Conservation (phyloP, 2,329 filamentous ascomycete species). For the Botrytis pseudocinerea region DNA sequence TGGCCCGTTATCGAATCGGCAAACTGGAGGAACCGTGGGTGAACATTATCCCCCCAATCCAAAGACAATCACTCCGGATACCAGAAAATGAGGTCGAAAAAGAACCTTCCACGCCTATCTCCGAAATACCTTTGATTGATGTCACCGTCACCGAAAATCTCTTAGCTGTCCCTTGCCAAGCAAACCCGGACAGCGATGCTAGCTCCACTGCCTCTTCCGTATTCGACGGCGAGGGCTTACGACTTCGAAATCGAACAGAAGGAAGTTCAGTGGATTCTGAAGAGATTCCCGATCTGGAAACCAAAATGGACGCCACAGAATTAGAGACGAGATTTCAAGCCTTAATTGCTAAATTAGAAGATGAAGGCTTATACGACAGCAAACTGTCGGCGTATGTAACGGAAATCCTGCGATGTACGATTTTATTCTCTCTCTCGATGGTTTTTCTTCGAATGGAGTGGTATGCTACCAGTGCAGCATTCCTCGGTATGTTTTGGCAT, state of each 20-base stretch:
- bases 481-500: slow-evolving; percentile 86
- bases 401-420: slow-evolving; percentile 70
- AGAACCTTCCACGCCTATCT: slow-evolving; percentile 8
- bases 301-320: slow-evolving; percentile 5
- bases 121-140: slow-evolving; percentile 7
- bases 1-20: slow-evolving; percentile 81
- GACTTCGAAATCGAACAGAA: slow-evolving; percentile 33
- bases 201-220: slow-evolving; percentile 12
- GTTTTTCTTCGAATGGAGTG: slow-evolving; percentile 62
- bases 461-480: slow-evolving; percentile 70
- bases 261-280: slow-evolving; percentile 41
- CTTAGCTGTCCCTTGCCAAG: slow-evolving; percentile 47
- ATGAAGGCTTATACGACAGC: slow-evolving; percentile 80
- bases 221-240: slow-evolving; percentile 1
- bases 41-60: slow-evolving; percentile 89
- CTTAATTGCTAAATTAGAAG: slow-evolving; percentile 24
- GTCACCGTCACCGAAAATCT: slow-evolving; percentile 65
- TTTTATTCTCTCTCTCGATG: slow-evolving; percentile 65
- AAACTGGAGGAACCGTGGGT: slow-evolving; percentile 77
- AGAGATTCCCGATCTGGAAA: slow-evolving; percentile 24
- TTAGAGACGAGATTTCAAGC: slow-evolving; percentile 11
- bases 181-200: slow-evolving; percentile 4
- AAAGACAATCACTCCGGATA: slow-evolving; percentile 43
- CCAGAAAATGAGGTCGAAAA: slow-evolving; percentile 5
- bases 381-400: slow-evolving; percentile 77